Evolutionary conservation across 345 rosid species (phyloP), one percentile per base, ranked within the genome.

Genomic region (Eucalyptus microcorys): DNA sequence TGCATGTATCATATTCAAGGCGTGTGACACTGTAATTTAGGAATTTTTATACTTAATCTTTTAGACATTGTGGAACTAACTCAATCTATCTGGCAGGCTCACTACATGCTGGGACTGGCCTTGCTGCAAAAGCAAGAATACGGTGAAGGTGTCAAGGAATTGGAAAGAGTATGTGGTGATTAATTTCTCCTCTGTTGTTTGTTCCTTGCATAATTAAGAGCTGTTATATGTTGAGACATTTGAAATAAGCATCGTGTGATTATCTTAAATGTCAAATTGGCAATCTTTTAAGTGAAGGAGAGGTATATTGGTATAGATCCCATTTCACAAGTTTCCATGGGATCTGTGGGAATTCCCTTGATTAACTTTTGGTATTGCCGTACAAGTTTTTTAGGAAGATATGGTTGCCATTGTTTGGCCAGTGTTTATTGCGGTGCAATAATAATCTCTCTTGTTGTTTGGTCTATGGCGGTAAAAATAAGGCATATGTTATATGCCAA

Each of bases 81-180:
- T 50, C n/a, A 50, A 42, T 59, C 90, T 55, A 37, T 90, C 48
- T 93, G 88, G 87, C 92, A 97, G 99, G 98, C 93, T 66, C 97
- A 95, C 90, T 96, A 96, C 92, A 94, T 95, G 97, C 89, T 96
- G 88, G 99, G 99, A 89, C 97, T 93, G 87, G 95, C 98, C 30
- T 94, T 96, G 91, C 92, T 96, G 53, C 91, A 94, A 91, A 94
- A 55, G 89, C 64, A 89, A 61, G 92, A 94, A 85, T 93, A 92
- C 89, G 42, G 93, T 32, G 93, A 90, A 80, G 99, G 99, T 86
- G 93, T 94, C 89, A 96, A 92, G 89, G 95, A 93, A 90, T 90
- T 97, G 93, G 95, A 94, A 91, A 96, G 95, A 91, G 99, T 96
- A 94, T 87, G 90, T 4, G 30, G 24, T 79, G 32, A 14, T 83